These are phyloP conservation scores for Tylopilus plumbeoviolaceoides DNA, from an alignment of 768 basidiomycete genomes.

Conservation along the genomic window DNA sequence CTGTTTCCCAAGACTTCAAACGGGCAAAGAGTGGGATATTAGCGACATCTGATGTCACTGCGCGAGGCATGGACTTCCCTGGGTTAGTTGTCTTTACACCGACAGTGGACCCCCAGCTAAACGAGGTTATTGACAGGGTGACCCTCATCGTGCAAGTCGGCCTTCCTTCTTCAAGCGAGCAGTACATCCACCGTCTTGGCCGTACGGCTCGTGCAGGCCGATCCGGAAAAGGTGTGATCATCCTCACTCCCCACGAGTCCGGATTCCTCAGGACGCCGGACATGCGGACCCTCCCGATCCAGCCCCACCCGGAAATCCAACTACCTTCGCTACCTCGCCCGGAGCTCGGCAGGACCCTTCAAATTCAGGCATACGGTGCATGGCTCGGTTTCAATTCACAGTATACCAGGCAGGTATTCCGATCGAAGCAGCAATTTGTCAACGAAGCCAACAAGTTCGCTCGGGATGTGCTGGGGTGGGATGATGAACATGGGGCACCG, in stretches of 20 bases:
- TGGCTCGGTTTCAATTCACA: conserved; percentile 57
- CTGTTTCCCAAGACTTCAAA: conserved; percentile 49
- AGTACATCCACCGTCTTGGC: conserved; percentile 78
- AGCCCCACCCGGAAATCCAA: conserved; percentile 23
- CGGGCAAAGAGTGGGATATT: conserved; percentile 42
- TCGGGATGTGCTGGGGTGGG: conserved; percentile 36
- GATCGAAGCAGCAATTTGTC: conserved; percentile 40
- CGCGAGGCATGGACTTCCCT: conserved; percentile 68
- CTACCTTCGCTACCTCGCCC: conserved; percentile 21
- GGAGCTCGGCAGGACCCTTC: conserved; percentile 36
- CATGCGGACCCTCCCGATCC: conserved; percentile 41
- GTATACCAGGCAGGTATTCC: conserved; percentile 34
- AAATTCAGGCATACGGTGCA: conserved; percentile 49
- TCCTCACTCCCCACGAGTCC: conserved; percentile 49
- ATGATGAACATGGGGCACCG: conserved; percentile 30
- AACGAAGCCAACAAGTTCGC: conserved; percentile 36
- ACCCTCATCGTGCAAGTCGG: conserved; percentile 60
- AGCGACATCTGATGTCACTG: conserved; percentile 54
- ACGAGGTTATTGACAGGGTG: conserved; percentile 34
- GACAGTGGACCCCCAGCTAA: conserved; percentile 7
- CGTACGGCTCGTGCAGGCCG: conserved; percentile 74
- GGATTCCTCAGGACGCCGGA: conserved; percentile 42
- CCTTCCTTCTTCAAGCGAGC: conserved; percentile 65
- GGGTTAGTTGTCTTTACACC: conserved; percentile 32
- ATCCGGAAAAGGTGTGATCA: conserved; percentile 53